Percentiles rank a stretch among this genome's conserved stretches.
These are phyloP conservation scores for Hansenula lynferdii DNA, from an alignment of 1,139 yeast genomes.

Conservation along the genomic window DNA sequence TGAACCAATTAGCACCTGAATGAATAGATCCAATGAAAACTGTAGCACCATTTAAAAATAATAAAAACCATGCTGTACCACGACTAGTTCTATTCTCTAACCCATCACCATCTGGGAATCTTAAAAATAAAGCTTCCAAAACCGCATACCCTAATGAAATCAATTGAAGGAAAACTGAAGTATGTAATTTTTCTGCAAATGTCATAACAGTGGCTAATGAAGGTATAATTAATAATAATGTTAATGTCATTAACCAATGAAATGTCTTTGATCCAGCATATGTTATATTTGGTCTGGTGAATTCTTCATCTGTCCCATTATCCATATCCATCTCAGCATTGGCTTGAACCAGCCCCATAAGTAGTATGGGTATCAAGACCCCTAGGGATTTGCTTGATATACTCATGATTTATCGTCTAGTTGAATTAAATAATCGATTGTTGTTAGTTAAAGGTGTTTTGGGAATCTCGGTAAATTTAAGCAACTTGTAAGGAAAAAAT, in stretches of 20 bases:
- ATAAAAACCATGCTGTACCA: slow-evolving; percentile 61
- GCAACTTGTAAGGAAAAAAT: no score
- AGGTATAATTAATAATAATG: slow-evolving; percentile 45
- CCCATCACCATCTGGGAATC: slow-evolving; percentile 58
- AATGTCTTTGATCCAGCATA: slow-evolving; percentile 50
- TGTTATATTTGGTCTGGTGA: slow-evolving; percentile 28
- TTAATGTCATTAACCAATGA: slow-evolving; percentile 57
- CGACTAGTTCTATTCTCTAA: slow-evolving; percentile 63
- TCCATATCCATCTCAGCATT: slow-evolving; percentile 25
- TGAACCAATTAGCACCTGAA: slow-evolving; percentile 48
- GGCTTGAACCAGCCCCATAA: background rate
- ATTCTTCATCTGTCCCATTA: slow-evolving; percentile 23
- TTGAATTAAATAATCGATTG: no score
- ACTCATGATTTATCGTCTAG: no score
- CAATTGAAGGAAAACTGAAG: slow-evolving; percentile 44
- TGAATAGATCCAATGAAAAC: slow-evolving; percentile 51
- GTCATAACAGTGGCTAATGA: slow-evolving; percentile 50
- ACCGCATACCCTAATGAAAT: slow-evolving; percentile 45
- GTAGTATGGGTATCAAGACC: background rate
- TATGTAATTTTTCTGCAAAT: slow-evolving; percentile 44
- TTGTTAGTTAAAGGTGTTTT: no score
- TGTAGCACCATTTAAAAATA: slow-evolving; percentile 39
- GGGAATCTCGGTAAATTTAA: no score
- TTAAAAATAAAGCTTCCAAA: slow-evolving; percentile 49
- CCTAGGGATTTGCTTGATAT: no score